Evolutionary conservation across 1,284 basidiomycete species (phyloP).

Genomic region (Cutaneotrichosporon sp.): DNA sequence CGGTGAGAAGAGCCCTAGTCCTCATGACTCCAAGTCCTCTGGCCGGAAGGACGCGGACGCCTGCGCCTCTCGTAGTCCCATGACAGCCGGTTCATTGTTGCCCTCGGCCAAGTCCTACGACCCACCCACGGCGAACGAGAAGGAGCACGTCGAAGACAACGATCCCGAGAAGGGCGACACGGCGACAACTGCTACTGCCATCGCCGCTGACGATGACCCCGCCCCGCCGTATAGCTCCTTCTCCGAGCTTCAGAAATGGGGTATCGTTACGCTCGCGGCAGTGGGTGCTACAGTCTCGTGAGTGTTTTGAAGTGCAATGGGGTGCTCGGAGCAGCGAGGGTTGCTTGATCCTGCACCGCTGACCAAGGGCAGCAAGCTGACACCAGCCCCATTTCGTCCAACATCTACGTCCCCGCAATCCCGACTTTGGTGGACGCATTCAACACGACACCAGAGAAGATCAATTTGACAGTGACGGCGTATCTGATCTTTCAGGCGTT

Average conservation of each 20-base stretch:
- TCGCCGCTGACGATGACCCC: background rate
- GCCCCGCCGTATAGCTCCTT: slow-evolving; percentile 27
- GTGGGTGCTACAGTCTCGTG: slow-evolving; percentile 36
- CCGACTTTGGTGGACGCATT: slow-evolving; percentile 32
- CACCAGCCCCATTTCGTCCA: slow-evolving; percentile 36
- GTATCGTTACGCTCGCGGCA: slow-evolving; percentile 32
- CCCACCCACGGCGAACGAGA: too few relatives aligned
- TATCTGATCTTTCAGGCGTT: slow-evolving; percentile 41
- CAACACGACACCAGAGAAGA: slow-evolving; percentile 26
- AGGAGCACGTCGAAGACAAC: too few relatives aligned
- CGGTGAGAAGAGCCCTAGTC: too few relatives aligned
- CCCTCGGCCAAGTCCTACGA: too few relatives aligned
- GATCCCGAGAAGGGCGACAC: slow-evolving; percentile 29
- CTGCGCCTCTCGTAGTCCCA: too few relatives aligned
- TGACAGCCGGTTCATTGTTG: too few relatives aligned
- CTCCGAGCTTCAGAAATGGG: slow-evolving; percentile 31
- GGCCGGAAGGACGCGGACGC: too few relatives aligned
- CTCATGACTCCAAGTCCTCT: too few relatives aligned
- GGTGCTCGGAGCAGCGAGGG: too few relatives aligned
- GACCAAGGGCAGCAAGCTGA: too few relatives aligned
- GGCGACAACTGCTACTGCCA: background rate
- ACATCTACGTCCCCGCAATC: slow-evolving; percentile 40
- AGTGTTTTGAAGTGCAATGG: too few relatives aligned
- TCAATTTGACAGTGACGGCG: slow-evolving; percentile 39
- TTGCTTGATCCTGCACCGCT: too few relatives aligned